These are phyloP conservation scores for Physcomitrellopsis africana DNA, from an alignment of 225 moss, liverwort and hornwort genomes.

Conservation along the genomic window DNA sequence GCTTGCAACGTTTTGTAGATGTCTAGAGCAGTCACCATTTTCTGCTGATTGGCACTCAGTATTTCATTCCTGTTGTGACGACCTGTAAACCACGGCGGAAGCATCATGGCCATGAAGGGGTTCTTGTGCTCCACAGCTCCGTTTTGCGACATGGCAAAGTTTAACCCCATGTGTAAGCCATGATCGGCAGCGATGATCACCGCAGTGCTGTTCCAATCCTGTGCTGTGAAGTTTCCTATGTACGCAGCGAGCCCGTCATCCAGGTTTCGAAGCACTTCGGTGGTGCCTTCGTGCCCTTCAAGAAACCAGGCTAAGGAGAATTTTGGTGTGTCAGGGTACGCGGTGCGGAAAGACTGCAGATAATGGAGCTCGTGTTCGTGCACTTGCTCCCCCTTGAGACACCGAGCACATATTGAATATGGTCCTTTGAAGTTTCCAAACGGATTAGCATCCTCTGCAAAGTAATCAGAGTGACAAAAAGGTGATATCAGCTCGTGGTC, in stretches of 20 bases:
- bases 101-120: conserved; percentile 56
- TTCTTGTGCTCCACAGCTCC: conserved; percentile 62
- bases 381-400: conserved; percentile 58
- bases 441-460: conserved; percentile 52
- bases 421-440: conserved; percentile 66
- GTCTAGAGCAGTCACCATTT: conserved; percentile 56
- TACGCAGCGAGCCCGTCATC: conserved; percentile 44
- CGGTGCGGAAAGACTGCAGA: conserved; percentile 33
- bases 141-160: conserved; percentile 53
- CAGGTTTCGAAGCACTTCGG: conserved; percentile 46
- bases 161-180: conserved; percentile 63
- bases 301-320: conserved; percentile 52
- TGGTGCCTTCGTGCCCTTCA: conserved; percentile 62
- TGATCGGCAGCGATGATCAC: conserved; percentile 56
- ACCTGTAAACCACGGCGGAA: conserved; percentile 51
- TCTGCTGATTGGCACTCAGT: conserved; percentile 50
- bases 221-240: background rate
- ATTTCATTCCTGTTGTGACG: conserved; percentile 31
- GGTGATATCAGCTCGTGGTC: conserved; percentile 61
- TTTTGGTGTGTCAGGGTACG: conserved; percentile 42
- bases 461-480: conserved; percentile 63
- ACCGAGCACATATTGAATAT: conserved; percentile 53
- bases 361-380: conserved; percentile 58
- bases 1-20: conserved; percentile 51
- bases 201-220: conserved; percentile 57